These are phyloP conservation scores for Aeschynomene evenia DNA, from an alignment of 306 rosid genomes.

Conservation along the genomic window DNA sequence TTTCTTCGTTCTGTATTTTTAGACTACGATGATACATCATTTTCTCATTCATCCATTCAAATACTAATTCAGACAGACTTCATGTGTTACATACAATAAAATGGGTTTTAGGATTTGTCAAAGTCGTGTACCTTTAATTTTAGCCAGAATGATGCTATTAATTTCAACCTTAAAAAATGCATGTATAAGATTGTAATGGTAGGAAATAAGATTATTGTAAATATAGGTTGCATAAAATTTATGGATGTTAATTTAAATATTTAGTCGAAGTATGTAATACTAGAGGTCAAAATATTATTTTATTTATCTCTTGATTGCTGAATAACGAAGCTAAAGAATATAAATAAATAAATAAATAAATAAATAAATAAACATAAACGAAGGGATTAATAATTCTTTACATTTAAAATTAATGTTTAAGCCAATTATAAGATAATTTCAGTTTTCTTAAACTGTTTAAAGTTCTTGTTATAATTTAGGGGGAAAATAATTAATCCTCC, in stretches of 20 bases:
- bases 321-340: background rate
- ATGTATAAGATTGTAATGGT: too few species aligned
- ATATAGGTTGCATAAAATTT: too few species aligned
- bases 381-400: background rate
- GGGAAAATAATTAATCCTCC: too few species aligned
- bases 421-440: background rate
- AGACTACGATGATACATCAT: background rate
- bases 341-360: too few species aligned
- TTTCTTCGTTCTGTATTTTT: background rate
- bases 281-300: too few species aligned
- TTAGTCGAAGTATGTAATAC: too few species aligned
- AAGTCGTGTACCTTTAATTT: background rate
- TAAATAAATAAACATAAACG: too few species aligned
- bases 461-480: background rate
- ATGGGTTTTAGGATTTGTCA: background rate
- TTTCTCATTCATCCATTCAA: constrained; percentile 13
- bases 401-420: background rate
- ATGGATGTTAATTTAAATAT: too few species aligned
- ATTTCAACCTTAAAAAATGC: too few species aligned
- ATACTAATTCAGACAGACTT: background rate
- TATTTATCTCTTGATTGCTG: too few species aligned
- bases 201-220: too few species aligned
- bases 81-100: background rate
- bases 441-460: background rate
- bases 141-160: too few species aligned